Base-by-base conservation (phyloP, 2,329 filamentous ascomycete species). In the Stenocarpella maydis region DNA sequence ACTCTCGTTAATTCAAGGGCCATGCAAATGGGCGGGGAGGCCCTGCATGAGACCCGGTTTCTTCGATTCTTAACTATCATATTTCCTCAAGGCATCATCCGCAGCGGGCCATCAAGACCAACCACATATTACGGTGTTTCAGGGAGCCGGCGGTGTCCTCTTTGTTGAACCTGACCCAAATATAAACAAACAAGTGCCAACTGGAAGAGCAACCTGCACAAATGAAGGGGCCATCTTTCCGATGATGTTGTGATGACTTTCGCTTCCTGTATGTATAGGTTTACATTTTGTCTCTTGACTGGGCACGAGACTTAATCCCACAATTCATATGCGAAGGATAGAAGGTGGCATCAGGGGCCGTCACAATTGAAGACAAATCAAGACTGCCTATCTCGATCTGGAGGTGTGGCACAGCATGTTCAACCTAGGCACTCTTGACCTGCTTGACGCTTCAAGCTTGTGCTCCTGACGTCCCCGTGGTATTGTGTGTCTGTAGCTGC, bases 61-160 rank as follows among this genome's bases (percentile, higher is more conserved):
- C 50, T 69, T 58, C 63, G 31, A 60, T 67, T 67, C 67, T 69
- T 17, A 24, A 24, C 50, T 52, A 49, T 41, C 24, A 67, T 50
- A 21, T 47, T 49, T 67, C 45, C 12, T 37, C 43, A 69, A 52
- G 54, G 54, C 67, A 64, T 63, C 41, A 21, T 49, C 43, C 41
- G 54, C 65, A 58, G 53, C 31, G 53, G 69, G 53, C 41, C 52
- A 43, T 65, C 53, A 52, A 55, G 26, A 52, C 41, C 34, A 28
- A 34, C 65, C 21, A 63, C 65, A 69, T 66, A 60, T 61, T 50
- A 41, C 67, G 69, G 69, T 65, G 69, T 71, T 66, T 50, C 47
- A 61, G 60, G 60, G 67, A 50, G 65, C 68, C 65, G 61, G 47
- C 41, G 37, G 41, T 39, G n/a, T 26, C 34, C 47, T 60, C 45